Base-by-base conservation (phyloP, 164 flowering plant genomes). In the Paratinospora sagittata region DNA sequence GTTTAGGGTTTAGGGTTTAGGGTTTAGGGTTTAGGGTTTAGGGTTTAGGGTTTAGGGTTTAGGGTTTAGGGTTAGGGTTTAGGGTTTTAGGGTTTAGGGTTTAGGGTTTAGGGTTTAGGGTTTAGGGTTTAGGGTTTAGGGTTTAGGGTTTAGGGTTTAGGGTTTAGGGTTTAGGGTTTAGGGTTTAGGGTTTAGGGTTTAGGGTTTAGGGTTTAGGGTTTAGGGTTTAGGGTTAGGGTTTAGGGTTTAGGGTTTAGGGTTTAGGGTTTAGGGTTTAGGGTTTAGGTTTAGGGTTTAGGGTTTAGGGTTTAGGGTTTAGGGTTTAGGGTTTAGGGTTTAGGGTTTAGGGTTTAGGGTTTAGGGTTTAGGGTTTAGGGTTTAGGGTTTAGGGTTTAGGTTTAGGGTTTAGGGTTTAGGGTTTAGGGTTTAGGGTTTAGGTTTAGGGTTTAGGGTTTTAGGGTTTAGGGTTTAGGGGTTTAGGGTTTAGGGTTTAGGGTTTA, bases 51-150 rank as follows among this genome's bases (percentile, higher is more conserved):
- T 64, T 64, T 64, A 64, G 66, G 66, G 66, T 64, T 64, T 64
- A 64, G 66, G 66, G 66, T 64, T 64, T 64, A 64, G 66, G 66
- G 66, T 64, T 64, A 5, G 14, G 66, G 66, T 6, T 64, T 64
- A 27, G 27, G 66, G 66, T 37, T 64, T 64, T 64, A 64, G 66
- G 66, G 43, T 71, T 64, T 64, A 64, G 66, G 66, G 66, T 64
- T 64, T 64, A 64, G 68, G 66, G 66, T 64, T 64, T 64, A 64
- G 66, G 66, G 66, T 64, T 64, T 64, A 64, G 66, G 66, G 66
- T 64, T 64, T 64, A 64, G 66, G 66, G 66, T 64, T 64, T 64
- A 64, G 66, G 66, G 66, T 64, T 64, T 64, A 64, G 66, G 66
- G 66, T 64, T 64, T 21, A 64, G 66, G 66, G 66, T 64, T 64